These are phyloP conservation scores for Botrytis paeoniae DNA, from an alignment of 2,329 filamentous ascomycete genomes.

Conservation along the genomic window DNA sequence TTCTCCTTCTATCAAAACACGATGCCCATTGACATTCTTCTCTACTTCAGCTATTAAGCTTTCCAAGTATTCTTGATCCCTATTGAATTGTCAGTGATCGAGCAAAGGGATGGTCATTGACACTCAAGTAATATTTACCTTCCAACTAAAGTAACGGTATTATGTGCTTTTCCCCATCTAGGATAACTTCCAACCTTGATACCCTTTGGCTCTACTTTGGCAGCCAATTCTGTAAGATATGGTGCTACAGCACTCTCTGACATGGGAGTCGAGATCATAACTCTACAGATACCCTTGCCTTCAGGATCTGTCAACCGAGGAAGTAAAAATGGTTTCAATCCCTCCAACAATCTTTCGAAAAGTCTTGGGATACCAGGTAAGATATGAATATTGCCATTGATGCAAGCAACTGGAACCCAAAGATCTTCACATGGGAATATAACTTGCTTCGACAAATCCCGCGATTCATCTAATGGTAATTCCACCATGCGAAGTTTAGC, in stretches of 20 bases:
- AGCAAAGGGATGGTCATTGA: neutral
- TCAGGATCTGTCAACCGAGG: slow-evolving; percentile 75
- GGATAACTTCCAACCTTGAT: slow-evolving; percentile 97
- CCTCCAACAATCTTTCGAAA: slow-evolving; percentile 74
- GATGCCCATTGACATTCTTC: slow-evolving; percentile 68
- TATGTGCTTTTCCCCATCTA: slow-evolving; percentile 80
- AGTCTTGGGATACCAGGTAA: slow-evolving; percentile 84
- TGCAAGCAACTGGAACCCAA: slow-evolving; percentile 86
- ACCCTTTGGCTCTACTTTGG: slow-evolving; percentile 67
- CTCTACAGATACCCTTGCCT: slow-evolving; percentile 73
- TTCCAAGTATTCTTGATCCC: slow-evolving; percentile 74
- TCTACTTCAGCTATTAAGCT: slow-evolving; percentile 75
- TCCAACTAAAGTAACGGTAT: slow-evolving; percentile 86
- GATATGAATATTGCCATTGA: slow-evolving; percentile 92
- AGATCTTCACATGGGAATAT: slow-evolving; percentile 76
- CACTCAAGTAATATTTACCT: slow-evolving; percentile 41
- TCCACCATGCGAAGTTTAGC: slow-evolving; percentile 91
- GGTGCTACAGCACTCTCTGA: slow-evolving; percentile 81
- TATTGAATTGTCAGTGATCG: slow-evolving; percentile 33
- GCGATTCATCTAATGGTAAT: slow-evolving; percentile 69
- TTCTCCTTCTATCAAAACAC: slow-evolving; percentile 69
- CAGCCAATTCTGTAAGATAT: slow-evolving; percentile 77
- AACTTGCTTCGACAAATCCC: slow-evolving; percentile 66
- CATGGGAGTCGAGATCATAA: slow-evolving; percentile 83
- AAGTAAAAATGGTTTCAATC: slow-evolving; percentile 67